phyloP scores from a whole-genome alignment of 2,329 filamentous ascomycete species.

The Curvularia eragrostidis region DNA sequence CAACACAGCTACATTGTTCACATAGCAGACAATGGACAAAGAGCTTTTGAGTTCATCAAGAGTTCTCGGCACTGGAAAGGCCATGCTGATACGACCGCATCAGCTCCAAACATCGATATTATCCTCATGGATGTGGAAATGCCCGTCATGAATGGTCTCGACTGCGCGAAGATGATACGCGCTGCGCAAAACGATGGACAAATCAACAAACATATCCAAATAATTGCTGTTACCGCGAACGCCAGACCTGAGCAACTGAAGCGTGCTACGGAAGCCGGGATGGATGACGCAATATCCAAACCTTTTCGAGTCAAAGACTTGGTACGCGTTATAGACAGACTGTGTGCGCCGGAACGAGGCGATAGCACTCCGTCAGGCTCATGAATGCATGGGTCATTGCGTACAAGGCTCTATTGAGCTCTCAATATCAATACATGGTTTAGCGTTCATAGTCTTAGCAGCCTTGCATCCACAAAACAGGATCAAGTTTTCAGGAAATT shows the following conservation, averaged over 20 bases:
- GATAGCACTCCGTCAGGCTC: neutral
- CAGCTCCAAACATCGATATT: conserved; percentile 11
- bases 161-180: conserved; percentile 26
- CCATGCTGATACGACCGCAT: neutral
- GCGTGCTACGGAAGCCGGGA: conserved; percentile 9
- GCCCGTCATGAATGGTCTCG: conserved; percentile 42
- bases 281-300: conserved; percentile 11
- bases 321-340: conserved; percentile 3
- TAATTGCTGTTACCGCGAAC: conserved; percentile 40
- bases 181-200: conserved; percentile 20
- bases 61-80: conserved; percentile 6
- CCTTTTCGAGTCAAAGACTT: conserved; percentile 7
- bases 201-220: conserved; percentile 22
- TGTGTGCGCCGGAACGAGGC: neutral
- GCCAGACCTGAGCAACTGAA: conserved; percentile 35
- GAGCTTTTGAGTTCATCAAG: conserved; percentile 28
- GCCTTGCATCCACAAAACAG: neutral
- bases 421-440: neutral
- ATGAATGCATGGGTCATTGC: neutral
- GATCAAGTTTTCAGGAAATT: neutral
- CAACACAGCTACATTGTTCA: conserved; percentile 30
- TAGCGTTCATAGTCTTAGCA: neutral
- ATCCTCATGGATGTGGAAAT: conserved; percentile 41
- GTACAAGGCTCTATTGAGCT: neutral
- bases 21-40: conserved; percentile 37